Base-by-base conservation (phyloP, 1,284 basidiomycete species). In the Phenoliferia sp. region DNA sequence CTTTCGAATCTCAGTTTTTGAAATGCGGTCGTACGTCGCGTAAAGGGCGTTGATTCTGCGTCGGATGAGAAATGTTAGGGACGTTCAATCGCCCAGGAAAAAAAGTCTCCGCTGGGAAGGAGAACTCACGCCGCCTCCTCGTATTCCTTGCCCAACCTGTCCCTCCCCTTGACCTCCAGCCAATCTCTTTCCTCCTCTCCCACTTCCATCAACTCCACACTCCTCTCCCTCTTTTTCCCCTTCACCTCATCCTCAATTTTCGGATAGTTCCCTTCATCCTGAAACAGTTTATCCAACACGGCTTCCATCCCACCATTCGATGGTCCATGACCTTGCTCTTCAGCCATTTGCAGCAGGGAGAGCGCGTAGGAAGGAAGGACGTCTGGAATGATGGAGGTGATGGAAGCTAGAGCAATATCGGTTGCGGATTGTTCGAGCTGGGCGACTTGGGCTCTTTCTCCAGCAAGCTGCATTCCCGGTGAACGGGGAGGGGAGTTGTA, bases 341-440 rank as follows among this genome's bases (percentile, higher is more conserved):
- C 48, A 9, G 48, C 48, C 22, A 9, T 44, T 22, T 44, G 31
- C 5, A 70, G 62, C 10, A 68, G 59, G 15, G 34, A 26, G 28
- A 31, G 39, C n/a, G 66, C 67, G 55, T 67, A 39, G 31, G 62
- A 16, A 3, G 63, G 67, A 15, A 33, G 32, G 29, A 73, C 63
- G 63, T 71, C 71, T 31, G 71, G 71, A n/a, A 73, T 59, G 63
- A 73, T 65, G 36, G 59, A n/a, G 55, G 54, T 16, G 29, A 73
- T 29, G 0, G 66, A 61, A 5, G 36, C n/a, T 36, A 67, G 26
- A 1, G 44, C 35, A 2, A 44, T 29, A 28, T 63, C 61, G 4
- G 26, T 35, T 2, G 15, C 15, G 17, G 48, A 7, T 52, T 52
- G 48, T 22, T 52, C 9, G 9, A 5, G 22, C 5, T 5, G 17